Evolutionary conservation across 192 early-diverging fungal species (phyloP).

Genomic region (Podochytrium sp.): DNA sequence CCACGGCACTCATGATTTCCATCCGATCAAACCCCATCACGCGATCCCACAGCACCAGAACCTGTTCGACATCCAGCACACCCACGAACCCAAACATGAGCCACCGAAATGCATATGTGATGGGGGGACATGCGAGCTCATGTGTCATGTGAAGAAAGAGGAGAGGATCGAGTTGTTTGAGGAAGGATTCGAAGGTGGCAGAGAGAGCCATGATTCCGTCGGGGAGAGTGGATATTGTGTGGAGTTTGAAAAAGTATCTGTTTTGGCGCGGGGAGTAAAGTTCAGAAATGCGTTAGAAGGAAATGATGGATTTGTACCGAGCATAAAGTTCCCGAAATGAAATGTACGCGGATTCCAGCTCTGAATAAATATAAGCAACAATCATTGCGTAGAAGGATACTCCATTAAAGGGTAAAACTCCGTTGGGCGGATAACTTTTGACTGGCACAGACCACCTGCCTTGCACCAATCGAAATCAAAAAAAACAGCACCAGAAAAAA

Average conservation of each 20-base stretch:
- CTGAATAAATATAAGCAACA: constrained; percentile 49
- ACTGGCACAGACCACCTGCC: constrained; percentile 15
- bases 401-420: constrained; percentile 56
- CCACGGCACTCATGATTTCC: constrained; percentile 42
- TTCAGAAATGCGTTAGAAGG: too few species aligned
- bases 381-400: constrained; percentile 59
- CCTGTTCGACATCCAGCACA: constrained; percentile 58
- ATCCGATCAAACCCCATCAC: constrained; percentile 52
- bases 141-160: constrained; percentile 51
- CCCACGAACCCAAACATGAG: constrained; percentile 61
- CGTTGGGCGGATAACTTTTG: constrained; percentile 50
- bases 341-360: constrained; percentile 51
- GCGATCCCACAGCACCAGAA: constrained; percentile 61
- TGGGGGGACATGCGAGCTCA: constrained; percentile 34
- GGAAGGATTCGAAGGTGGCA: constrained; percentile 49
- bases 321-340: constrained; percentile 59
- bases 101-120: constrained; percentile 53
- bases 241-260: constrained; percentile 56
- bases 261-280: background rate
- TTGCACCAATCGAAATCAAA: constrained; percentile 1
- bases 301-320: constrained; percentile 27
- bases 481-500: background rate
- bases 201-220: constrained; percentile 35
- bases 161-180: constrained; percentile 51
- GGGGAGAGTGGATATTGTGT: constrained; percentile 41